phyloP scores from a whole-genome alignment of 1,284 basidiomycete genomes.

The Coriolopsis trogii region DNA sequence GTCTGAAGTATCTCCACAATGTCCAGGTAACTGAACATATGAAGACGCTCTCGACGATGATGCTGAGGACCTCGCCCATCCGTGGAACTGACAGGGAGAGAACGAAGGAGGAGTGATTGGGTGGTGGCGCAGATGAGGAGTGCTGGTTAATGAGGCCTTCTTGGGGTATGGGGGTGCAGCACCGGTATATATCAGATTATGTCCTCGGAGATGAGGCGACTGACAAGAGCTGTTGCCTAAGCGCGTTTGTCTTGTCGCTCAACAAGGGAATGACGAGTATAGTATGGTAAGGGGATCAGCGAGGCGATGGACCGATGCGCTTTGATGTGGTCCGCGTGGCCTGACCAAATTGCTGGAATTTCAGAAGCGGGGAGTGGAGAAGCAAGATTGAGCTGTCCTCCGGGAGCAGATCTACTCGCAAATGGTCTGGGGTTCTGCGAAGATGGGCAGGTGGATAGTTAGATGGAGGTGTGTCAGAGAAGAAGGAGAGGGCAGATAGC shows the following conservation, averaged over 20 bases:
- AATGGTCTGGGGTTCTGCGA: conserved; percentile 2
- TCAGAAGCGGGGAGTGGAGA: conserved; percentile 2
- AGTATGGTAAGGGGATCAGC: conserved; percentile 13
- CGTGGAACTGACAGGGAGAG: conserved; percentile 10
- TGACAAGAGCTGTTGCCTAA: conserved; percentile 11
- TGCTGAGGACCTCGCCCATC: conserved; percentile 14
- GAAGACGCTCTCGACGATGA: conserved; percentile 16
- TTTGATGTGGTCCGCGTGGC: conserved; percentile 13
- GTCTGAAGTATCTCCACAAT: conserved; percentile 19
- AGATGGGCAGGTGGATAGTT: conserved; percentile 7
- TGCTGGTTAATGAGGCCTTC: conserved; percentile 13
- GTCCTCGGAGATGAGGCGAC: conserved; percentile 25
- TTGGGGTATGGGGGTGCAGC: conserved; percentile 9
- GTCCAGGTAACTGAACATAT: conserved; percentile 21
- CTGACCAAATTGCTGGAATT: conserved; percentile 4
- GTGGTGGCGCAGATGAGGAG: conserved; percentile 5
- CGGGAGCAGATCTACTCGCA: conserved; percentile 12
- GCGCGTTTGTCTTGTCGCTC: conserved; percentile 10
- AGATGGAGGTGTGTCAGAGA: conserved; percentile 6
- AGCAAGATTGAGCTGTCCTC: conserved; percentile 1
- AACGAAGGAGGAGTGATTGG: conserved; percentile 15
- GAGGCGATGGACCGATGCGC: conserved; percentile 9
- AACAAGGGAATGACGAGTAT: conserved; percentile 1
- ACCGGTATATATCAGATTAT: conserved; percentile 15
- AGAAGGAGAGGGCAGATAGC: conserved; percentile 2